Evolutionary conservation across 2,329 filamentous ascomycete genomes (phyloP).

Genomic region (Fusarium domesticum): DNA sequence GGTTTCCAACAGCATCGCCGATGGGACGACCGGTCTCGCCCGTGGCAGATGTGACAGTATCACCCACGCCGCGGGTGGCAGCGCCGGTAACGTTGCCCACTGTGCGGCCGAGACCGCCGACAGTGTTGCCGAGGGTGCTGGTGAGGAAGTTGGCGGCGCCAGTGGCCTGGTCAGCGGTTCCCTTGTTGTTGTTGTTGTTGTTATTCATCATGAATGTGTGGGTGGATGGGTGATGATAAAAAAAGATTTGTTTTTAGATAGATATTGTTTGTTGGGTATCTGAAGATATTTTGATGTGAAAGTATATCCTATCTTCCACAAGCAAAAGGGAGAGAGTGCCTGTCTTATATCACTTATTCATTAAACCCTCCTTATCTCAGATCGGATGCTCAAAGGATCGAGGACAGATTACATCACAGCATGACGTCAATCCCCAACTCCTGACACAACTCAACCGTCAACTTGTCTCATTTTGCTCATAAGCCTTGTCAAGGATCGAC

Average conservation of each 20-base stretch:
- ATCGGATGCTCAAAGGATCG: conserved; percentile 10
- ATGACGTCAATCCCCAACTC: conserved; percentile 24
- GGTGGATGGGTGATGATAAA: too few relatives aligned
- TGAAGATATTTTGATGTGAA: conserved; percentile 3
- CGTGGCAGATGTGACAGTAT: conserved; percentile 53
- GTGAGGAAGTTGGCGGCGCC: conserved; percentile 41
- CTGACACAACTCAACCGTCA: conserved; percentile 5
- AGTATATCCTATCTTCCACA: not conserved
- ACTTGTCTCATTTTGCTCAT: conserved; percentile 2
- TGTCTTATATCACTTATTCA: conserved; percentile 9
- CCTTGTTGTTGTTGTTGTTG: conserved; percentile 21
- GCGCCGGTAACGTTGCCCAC: conserved; percentile 46
- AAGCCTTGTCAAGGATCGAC: conserved; percentile 1
- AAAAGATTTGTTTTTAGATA: too few relatives aligned
- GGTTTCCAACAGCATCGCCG: conserved; percentile 52
- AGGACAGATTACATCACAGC: conserved; percentile 8
- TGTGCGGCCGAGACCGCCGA: conserved; percentile 41
- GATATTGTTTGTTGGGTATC: too few relatives aligned
- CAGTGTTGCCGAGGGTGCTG: conserved; percentile 39
- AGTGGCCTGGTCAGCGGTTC: conserved; percentile 30
- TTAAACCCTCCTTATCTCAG: conserved; percentile 1
- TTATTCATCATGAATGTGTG: not conserved
- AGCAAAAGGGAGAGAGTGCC: conserved; percentile 4
- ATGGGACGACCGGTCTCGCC: conserved; percentile 54
- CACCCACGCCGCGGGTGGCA: conserved; percentile 54